Conservation (phyloP, 179 eudicot species). For the Beta lomatogona region DNA sequence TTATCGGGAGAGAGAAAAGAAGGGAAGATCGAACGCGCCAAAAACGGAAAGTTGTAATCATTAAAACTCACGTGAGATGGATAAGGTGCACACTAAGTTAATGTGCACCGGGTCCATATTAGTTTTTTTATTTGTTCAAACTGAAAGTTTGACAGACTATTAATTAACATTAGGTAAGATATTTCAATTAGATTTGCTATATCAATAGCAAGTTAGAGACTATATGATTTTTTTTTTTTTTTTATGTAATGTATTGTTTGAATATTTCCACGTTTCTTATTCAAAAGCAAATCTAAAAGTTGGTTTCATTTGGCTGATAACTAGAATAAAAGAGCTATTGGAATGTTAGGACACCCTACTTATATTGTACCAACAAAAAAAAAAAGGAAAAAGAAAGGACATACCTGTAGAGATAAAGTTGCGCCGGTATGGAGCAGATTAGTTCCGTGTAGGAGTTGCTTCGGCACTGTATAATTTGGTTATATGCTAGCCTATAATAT, state of each 20-base stretch:
- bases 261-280: not conserved
- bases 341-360: constrained; percentile 3
- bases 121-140: too few species aligned
- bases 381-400: not conserved
- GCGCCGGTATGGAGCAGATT: constrained; percentile 15
- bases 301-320: not conserved
- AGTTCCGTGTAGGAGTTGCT: constrained; percentile 30
- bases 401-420: constrained; percentile 5
- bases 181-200: not conserved
- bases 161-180: too few species aligned
- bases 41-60: too few species aligned
- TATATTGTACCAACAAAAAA: too few species aligned
- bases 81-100: too few species aligned
- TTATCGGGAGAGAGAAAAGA: too few species aligned
- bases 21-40: too few species aligned
- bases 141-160: too few species aligned
- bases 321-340: not conserved
- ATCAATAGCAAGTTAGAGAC: not conserved
- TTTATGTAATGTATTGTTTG: not conserved
- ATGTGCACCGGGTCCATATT: too few species aligned
- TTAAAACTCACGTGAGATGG: too few species aligned
- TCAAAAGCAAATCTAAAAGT: not conserved
- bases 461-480: constrained; percentile 8
- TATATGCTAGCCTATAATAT: not conserved
- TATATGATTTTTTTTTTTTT: not conserved